Evolutionary conservation across 306 rosid species (phyloP).

Genomic region (Rosa lucieae): DNA sequence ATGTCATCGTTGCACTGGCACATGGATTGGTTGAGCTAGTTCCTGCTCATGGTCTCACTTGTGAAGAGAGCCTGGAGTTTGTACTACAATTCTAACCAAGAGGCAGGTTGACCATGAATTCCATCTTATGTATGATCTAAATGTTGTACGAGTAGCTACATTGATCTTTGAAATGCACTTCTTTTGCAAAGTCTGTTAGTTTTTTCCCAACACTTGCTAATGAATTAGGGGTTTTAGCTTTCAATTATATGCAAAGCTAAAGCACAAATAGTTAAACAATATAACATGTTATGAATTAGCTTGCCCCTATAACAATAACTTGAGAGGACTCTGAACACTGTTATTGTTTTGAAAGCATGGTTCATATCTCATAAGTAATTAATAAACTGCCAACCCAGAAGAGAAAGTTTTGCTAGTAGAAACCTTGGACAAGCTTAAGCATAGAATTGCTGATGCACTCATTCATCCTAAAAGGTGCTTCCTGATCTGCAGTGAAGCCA

Average conservation of each 20-base stretch:
- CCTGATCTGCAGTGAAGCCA: conserved; percentile 26
- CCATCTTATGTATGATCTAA: not conserved
- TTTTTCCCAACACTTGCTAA: not conserved
- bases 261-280: not conserved
- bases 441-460: not conserved
- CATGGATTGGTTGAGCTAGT: not conserved
- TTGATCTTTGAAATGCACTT: not conserved
- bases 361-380: not conserved
- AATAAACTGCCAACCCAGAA: not conserved
- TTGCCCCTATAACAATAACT: not conserved
- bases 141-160: conserved; percentile 2
- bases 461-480: conserved; percentile 34
- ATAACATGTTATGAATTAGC: not conserved
- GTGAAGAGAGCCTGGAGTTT: not conserved
- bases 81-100: not conserved
- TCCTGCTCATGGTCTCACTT: not conserved
- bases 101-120: not conserved
- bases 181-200: not conserved
- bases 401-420: not conserved
- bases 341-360: conserved; percentile 5
- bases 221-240: not conserved
- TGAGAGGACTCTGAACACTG: not conserved
- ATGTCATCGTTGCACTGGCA: not conserved
- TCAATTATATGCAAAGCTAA: not conserved
- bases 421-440: not conserved